Base-by-base conservation (phyloP, 352 stramenopile genomes). In the Globisporangium paroecandrum region DNA sequence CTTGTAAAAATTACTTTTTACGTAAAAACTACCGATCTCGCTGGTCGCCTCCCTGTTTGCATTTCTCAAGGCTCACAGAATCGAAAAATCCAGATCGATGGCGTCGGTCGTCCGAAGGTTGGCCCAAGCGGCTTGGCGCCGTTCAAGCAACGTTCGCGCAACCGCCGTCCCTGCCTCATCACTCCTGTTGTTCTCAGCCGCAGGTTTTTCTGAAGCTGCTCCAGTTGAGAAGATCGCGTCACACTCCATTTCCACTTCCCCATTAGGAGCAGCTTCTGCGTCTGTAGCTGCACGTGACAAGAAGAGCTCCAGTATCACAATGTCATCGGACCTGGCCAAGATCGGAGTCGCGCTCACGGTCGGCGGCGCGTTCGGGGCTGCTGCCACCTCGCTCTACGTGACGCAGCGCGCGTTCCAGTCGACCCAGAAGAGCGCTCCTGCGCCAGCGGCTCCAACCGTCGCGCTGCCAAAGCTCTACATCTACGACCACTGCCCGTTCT, bases 401-500 rank as follows among this genome's bases (percentile, higher is more conserved):
- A 51, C 68, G 41, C 68, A 66, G 15, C 69, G 68, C 57, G 67
- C 65, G 43, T 55, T 65, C 41, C 59, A 63, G 62, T 66, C 34
- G 2, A 20, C 32, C 10, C 47, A 38, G 25, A 66, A 29, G 49
- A 49, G 20, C 41, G 15, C 53, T n/a, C 1, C 36, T 25, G 59
- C 47, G 15, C 10, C 60, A 18, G 24, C 38, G 2, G 25, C n/a
- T 22, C 32, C 49, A 27, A 20, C 47, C 32, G 32, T n/a, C 18
- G 53, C 62, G 8, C 58, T 72, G 55, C 72, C 69, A n/a, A 80
- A 77, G 72, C 68, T 86, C 13, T 82, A 79, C 72, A 64, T 83
- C n/a, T 86, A 84, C 69, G 78, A 86, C 72, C 64, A 75, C 58
- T 82, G 74, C 38, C 72, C 76, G 13, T 84, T 78, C 59, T 80